Evolutionary conservation across 2,329 filamentous ascomycete genomes (phyloP).

Genomic region (Monosporascus sp.): DNA sequence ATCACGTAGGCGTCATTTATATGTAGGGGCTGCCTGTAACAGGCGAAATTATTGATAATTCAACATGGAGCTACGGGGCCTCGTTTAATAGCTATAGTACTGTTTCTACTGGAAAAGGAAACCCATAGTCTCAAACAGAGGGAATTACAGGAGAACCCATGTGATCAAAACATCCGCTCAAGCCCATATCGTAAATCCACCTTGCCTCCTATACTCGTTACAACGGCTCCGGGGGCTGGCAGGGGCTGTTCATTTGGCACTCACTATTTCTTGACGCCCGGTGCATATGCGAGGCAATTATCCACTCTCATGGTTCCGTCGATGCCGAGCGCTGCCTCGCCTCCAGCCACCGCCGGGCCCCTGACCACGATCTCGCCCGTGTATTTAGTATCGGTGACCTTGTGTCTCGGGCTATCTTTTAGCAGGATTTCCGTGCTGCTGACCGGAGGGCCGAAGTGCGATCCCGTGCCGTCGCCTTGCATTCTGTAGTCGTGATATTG

Average conservation of each 20-base stretch:
- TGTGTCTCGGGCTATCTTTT: conserved; percentile 53
- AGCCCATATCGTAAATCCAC: too few species aligned
- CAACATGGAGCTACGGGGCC: too few species aligned
- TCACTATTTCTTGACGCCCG: not conserved
- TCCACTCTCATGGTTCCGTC: conserved; percentile 64
- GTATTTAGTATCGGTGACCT: conserved; percentile 57
- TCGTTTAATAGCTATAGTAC: too few species aligned
- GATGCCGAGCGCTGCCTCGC: conserved; percentile 57
- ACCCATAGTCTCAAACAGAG: too few species aligned
- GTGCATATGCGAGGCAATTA: conserved; percentile 60
- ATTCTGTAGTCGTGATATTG: conserved; percentile 81
- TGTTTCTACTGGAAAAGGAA: too few species aligned
- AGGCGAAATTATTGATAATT: too few species aligned
- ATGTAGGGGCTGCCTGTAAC: too few species aligned
- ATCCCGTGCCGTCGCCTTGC: conserved; percentile 33
- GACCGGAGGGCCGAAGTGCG: conserved; percentile 78
- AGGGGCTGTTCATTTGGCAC: not conserved
- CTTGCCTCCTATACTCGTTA: too few species aligned
- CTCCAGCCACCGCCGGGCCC: conserved; percentile 68
- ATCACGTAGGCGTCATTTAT: too few species aligned
- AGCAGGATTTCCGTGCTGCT: conserved; percentile 76
- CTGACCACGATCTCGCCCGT: conserved; percentile 66
- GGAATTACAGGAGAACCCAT: too few species aligned
- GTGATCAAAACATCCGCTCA: too few species aligned
- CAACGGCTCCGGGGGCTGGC: too few species aligned